Conservation (phyloP, 805 yeast species). For the Middelhovenomyces tepae region DNA sequence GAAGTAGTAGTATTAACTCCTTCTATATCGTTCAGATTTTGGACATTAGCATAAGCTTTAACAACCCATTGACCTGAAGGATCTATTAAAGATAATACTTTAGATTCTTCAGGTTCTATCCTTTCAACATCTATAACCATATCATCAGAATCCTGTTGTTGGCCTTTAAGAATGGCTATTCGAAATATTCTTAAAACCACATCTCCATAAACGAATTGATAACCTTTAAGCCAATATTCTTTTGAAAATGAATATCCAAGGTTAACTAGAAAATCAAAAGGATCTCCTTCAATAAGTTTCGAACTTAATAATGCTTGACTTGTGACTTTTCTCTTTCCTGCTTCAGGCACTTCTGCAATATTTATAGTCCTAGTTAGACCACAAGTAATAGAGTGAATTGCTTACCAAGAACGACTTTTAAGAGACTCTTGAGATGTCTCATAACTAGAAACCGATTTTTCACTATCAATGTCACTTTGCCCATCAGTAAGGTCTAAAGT, state of each 20-base stretch:
- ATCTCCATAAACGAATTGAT: slow-evolving; percentile 51
- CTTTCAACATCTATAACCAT: slow-evolving; percentile 6
- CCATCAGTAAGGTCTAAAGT: no score
- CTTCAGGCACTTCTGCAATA: slow-evolving; percentile 31
- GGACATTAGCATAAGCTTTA: slow-evolving; percentile 62
- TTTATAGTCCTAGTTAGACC: slow-evolving; percentile 24
- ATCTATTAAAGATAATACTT: slow-evolving; percentile 19
- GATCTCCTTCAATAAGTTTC: slow-evolving; percentile 28
- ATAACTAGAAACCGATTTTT: no score
- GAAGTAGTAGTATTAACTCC: slow-evolving; percentile 56
- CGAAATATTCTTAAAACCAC: slow-evolving; percentile 48
- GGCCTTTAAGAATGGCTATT: slow-evolving; percentile 31
- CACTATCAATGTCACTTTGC: no score
- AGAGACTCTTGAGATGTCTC: no score
- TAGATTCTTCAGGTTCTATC: background rate
- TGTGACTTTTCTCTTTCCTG: slow-evolving; percentile 38
- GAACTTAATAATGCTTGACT: slow-evolving; percentile 62
- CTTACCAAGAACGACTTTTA: no score
- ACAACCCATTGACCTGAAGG: slow-evolving; percentile 29
- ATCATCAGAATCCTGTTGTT: slow-evolving; percentile 8
- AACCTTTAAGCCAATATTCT: slow-evolving; percentile 55
- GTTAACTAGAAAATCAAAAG: slow-evolving; percentile 39
- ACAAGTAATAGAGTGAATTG: no score
- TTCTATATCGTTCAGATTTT: slow-evolving; percentile 66
- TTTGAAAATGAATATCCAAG: slow-evolving; percentile 63